Conservation (phyloP, 2,329 filamentous ascomycete genomes). For the Cytospora piceae region DNA sequence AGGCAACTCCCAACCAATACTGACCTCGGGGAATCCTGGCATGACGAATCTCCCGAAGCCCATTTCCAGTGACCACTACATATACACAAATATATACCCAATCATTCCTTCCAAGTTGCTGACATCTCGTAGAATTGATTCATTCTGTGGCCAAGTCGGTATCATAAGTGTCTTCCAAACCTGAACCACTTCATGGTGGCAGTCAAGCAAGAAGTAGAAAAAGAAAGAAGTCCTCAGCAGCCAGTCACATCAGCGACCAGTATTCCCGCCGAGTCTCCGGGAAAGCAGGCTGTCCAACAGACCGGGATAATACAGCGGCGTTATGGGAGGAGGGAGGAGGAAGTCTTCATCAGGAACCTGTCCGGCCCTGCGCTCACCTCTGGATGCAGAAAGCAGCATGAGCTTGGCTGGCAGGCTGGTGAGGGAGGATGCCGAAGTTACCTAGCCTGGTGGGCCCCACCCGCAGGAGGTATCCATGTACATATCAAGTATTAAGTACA, state of each 20-base stretch:
- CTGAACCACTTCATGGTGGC: not conserved
- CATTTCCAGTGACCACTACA: not conserved
- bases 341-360: not conserved
- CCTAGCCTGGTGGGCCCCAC: constrained; percentile 18
- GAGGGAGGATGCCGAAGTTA: constrained; percentile 30
- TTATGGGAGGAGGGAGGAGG: not conserved
- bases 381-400: constrained; percentile 22
- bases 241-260: not conserved
- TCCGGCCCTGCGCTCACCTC: not conserved
- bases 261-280: not conserved
- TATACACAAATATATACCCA: not conserved
- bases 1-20: not conserved
- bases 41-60: not conserved
- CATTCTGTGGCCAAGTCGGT: not conserved
- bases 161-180: not conserved
- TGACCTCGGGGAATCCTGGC: not conserved
- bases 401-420: constrained; percentile 22
- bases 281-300: not conserved
- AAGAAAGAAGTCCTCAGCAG: not conserved
- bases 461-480: not conserved
- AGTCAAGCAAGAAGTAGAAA: not conserved
- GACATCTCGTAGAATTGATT: not conserved
- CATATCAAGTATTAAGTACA: constrained; percentile 17
- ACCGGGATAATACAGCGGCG: not conserved
- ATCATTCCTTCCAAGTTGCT: not conserved